Percentiles rank a stretch among this genome's conserved stretches.
phyloP scores from a whole-genome alignment of 2,329 filamentous ascomycete species.

The Colletotrichum sp. region DNA sequence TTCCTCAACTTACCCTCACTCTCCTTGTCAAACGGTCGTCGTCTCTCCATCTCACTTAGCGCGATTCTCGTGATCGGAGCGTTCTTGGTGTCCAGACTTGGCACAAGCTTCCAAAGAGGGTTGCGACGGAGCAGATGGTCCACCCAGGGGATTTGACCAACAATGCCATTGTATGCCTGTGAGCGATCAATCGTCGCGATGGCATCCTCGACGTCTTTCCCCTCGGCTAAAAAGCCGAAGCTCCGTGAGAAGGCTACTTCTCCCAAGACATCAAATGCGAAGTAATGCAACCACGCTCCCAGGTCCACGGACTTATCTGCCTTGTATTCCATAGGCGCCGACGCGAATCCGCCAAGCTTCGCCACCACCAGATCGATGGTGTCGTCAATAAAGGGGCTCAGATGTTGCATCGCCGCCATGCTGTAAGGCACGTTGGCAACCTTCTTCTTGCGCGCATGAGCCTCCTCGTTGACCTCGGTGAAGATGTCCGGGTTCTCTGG shows the following conservation, averaged over 20 bases:
- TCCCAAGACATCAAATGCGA: constrained; percentile 47
- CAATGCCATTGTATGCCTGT: constrained; percentile 57
- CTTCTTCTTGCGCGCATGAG: constrained; percentile 62
- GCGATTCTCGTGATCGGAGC: constrained; percentile 58
- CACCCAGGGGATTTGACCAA: constrained; percentile 56
- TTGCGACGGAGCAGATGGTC: constrained; percentile 54
- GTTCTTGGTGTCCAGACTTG: constrained; percentile 47
- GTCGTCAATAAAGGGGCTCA: constrained; percentile 56
- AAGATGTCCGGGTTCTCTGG: constrained; percentile 64
- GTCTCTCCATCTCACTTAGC: constrained; percentile 51
- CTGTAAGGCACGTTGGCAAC: constrained; percentile 56
- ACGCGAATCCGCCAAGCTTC: constrained; percentile 46
- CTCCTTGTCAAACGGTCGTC: constrained; percentile 51
- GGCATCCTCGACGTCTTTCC: constrained; percentile 48
- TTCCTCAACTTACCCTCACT: constrained; percentile 43
- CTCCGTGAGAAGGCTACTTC: constrained; percentile 56
- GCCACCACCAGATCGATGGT: constrained; percentile 50
- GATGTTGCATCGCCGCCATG: constrained; percentile 59
- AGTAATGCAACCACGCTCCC: constrained; percentile 48
- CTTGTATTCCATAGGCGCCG: background rate
- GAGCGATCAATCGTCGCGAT: constrained; percentile 52
- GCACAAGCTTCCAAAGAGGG: constrained; percentile 44
- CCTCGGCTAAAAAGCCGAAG: constrained; percentile 58
- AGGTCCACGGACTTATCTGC: constrained; percentile 42
- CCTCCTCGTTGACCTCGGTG: constrained; percentile 57